Evolutionary conservation across 2,329 filamentous ascomycete genomes (phyloP).

Genomic region (Microdochium bolleyi): DNA sequence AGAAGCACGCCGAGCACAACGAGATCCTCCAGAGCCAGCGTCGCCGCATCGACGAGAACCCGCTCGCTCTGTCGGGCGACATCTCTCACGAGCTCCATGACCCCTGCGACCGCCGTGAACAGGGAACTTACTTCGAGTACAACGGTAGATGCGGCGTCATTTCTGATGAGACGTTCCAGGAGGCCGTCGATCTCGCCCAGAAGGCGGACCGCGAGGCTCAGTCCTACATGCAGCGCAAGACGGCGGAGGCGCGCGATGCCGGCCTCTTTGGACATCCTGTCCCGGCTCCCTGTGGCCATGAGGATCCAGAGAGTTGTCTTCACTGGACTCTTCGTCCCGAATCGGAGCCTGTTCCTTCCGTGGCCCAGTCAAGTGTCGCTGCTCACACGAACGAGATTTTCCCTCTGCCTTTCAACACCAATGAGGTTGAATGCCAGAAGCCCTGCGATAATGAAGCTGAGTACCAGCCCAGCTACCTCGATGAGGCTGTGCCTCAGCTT

Average conservation of each 20-base stretch:
- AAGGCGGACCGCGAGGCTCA: background rate
- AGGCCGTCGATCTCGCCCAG: background rate
- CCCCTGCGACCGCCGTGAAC: background rate
- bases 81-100: background rate
- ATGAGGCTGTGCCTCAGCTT: too few relatives aligned
- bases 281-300: too few relatives aligned
- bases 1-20: background rate
- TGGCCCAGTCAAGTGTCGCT: too few relatives aligned
- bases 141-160: background rate
- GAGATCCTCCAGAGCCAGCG: background rate
- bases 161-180: background rate
- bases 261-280: background rate
- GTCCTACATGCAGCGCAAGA: background rate
- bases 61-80: background rate
- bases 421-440: too few relatives aligned
- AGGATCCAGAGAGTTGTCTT: too few relatives aligned
- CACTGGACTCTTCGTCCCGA: too few relatives aligned
- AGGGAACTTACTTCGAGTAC: background rate
- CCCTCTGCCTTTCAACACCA: too few relatives aligned
- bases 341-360: too few relatives aligned
- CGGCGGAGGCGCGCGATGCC: background rate
- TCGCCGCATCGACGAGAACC: background rate
- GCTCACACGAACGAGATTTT: too few relatives aligned
- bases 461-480: too few relatives aligned
- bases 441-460: too few relatives aligned